Percentiles rank a stretch among this genome's conserved stretches.
phyloP scores from a whole-genome alignment of 2,329 filamentous ascomycete species.

The Keithomyces neogunnii region DNA sequence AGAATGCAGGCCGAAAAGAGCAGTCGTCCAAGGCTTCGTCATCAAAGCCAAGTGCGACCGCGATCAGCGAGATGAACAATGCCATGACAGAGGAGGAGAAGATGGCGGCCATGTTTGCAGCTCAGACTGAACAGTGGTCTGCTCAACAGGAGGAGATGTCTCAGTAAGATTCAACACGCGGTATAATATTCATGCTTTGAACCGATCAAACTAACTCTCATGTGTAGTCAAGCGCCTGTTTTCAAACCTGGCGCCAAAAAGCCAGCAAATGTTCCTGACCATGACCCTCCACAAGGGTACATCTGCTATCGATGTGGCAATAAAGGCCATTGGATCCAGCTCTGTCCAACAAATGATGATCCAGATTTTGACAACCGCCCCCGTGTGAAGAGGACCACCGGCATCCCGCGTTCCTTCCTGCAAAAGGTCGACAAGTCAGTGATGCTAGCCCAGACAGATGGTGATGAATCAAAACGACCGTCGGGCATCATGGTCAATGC shows the following conservation, averaged over 20 bases:
- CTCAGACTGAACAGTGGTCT: slow-evolving; percentile 85
- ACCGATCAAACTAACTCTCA: slow-evolving; percentile 21
- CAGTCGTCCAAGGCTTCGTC: slow-evolving; percentile 48
- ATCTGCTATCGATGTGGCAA: slow-evolving; percentile 94
- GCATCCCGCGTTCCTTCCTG: slow-evolving; percentile 90
- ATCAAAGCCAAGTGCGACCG: slow-evolving; percentile 47
- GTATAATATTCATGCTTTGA: background rate
- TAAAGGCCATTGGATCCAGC: slow-evolving; percentile 99
- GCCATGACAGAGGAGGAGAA: slow-evolving; percentile 90
- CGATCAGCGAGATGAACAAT: slow-evolving; percentile 59
- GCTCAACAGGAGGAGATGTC: slow-evolving; percentile 91
- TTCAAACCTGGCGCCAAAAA: slow-evolving; percentile 56
- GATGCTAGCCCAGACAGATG: slow-evolving; percentile 62
- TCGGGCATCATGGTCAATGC: slow-evolving; percentile 96
- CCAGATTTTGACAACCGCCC: slow-evolving; percentile 91
- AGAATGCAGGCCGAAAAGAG: slow-evolving; percentile 65
- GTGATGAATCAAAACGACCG: slow-evolving; percentile 75
- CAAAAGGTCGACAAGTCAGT: slow-evolving; percentile 91
- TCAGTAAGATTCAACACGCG: slow-evolving; percentile 43
- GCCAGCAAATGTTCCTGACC: slow-evolving; percentile 72
- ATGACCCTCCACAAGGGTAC: slow-evolving; percentile 88
- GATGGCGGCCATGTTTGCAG: slow-evolving; percentile 84
- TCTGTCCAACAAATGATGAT: slow-evolving; percentile 96
- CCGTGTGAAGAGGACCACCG: slow-evolving; percentile 90
- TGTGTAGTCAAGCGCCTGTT: slow-evolving; percentile 50